Evolutionary conservation across 495 filamentous ascomycete species (phyloP).

Genomic region (Tirmania nivea): DNA sequence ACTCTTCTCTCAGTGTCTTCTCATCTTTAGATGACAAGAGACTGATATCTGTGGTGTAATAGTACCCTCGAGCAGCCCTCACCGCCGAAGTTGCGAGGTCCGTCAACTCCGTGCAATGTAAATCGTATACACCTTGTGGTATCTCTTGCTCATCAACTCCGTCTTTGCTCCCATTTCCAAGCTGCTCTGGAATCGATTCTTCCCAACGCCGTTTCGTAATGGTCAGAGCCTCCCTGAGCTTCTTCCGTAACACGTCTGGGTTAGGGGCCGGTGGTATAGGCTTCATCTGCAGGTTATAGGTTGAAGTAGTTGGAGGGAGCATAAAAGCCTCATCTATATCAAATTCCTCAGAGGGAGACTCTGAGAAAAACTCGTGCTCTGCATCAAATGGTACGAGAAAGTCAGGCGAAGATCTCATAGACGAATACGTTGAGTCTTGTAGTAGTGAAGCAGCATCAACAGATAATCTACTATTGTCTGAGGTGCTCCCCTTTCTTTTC

Average conservation of each 20-base stretch:
- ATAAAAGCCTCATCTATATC: slow-evolving; percentile 47
- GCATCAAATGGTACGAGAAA: slow-evolving; percentile 4
- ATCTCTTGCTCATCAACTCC: slow-evolving; percentile 12
- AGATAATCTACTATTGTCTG: slow-evolving; percentile 5
- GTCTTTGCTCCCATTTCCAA: slow-evolving; percentile 14
- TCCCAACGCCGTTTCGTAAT: slow-evolving; percentile 42
- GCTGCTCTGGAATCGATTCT: slow-evolving; percentile 19
- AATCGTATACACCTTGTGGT: slow-evolving; percentile 49
- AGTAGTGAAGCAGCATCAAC: slow-evolving; percentile 9
- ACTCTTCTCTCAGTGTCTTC: slow-evolving; percentile 30
- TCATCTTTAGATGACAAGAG: slow-evolving; percentile 17
- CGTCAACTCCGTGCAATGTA: slow-evolving; percentile 76
- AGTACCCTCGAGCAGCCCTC: slow-evolving; percentile 83
- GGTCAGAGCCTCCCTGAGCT: slow-evolving; percentile 44
- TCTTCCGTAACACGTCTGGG: slow-evolving; percentile 48
- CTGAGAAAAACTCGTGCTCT: slow-evolving; percentile 19
- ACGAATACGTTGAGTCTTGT: slow-evolving; percentile 19
- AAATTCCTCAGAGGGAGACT: slow-evolving; percentile 37
- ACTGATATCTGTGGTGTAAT: slow-evolving; percentile 25
- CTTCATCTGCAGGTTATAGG: slow-evolving; percentile 74
- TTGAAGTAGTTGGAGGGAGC: slow-evolving; percentile 88
- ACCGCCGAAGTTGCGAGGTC: slow-evolving; percentile 88
- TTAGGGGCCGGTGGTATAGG: slow-evolving; percentile 73
- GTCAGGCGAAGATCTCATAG: slow-evolving; percentile 21
- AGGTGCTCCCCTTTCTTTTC: slow-evolving; percentile 5